These are phyloP conservation scores for Paraphoma chrysanthemicola DNA, from an alignment of 2,329 filamentous ascomycete species.

Conservation along the genomic window DNA sequence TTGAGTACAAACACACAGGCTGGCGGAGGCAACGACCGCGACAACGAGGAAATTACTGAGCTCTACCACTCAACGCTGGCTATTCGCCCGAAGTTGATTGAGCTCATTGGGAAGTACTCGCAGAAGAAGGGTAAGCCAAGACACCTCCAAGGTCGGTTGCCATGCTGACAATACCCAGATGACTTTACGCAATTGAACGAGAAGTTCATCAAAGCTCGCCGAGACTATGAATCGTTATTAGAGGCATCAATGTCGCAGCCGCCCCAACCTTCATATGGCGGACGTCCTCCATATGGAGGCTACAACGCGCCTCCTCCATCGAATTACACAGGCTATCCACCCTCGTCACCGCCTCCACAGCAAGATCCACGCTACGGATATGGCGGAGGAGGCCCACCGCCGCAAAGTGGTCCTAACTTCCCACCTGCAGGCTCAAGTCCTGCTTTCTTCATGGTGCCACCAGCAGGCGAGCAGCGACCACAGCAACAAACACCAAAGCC, in stretches of 20 bases:
- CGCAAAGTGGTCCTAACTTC: slow-evolving; percentile 47
- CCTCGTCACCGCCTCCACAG: slow-evolving; percentile 41
- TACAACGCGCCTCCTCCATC: slow-evolving; percentile 43
- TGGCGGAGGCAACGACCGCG: slow-evolving; percentile 70
- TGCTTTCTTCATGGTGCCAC: slow-evolving; percentile 50
- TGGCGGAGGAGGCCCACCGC: slow-evolving; percentile 37
- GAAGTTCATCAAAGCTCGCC: slow-evolving; percentile 98
- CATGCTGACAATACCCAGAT: slow-evolving; percentile 62
- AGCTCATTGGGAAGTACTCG: slow-evolving; percentile 97
- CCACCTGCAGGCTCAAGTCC: slow-evolving; percentile 46
- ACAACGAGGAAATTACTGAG: slow-evolving; percentile 95
- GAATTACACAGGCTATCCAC: slow-evolving; percentile 41
- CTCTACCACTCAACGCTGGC: slow-evolving; percentile 91
- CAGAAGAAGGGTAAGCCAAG: slow-evolving; percentile 85
- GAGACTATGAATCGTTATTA: slow-evolving; percentile 94
- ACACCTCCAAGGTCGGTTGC: background rate
- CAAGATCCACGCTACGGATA: slow-evolving; percentile 42
- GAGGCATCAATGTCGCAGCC: slow-evolving; percentile 97
- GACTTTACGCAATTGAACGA: slow-evolving; percentile 99
- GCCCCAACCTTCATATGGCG: slow-evolving; percentile 78
- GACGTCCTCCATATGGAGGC: slow-evolving; percentile 56
- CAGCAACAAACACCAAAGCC: slow-evolving; percentile 43
- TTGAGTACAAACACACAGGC: slow-evolving; percentile 76
- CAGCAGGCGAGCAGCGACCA: slow-evolving; percentile 31
- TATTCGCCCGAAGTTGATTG: slow-evolving; percentile 95